Conservation (phyloP, 78 protist genomes). For the Mantamonas sphyraenae region DNA sequence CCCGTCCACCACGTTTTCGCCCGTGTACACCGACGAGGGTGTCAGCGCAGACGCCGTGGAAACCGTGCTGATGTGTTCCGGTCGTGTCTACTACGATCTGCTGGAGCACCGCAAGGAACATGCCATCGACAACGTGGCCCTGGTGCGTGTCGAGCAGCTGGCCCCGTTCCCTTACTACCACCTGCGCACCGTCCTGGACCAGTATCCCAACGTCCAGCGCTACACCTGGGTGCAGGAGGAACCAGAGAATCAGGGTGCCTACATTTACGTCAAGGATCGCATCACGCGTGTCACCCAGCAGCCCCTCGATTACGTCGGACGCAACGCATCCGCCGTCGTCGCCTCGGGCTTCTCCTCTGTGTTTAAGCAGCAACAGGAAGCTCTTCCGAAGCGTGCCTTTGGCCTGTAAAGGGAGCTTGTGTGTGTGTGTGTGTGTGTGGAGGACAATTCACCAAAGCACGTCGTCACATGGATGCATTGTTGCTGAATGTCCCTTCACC, state of each 20-base stretch:
- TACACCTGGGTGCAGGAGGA: slow-evolving; percentile 86
- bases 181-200: slow-evolving; percentile 16
- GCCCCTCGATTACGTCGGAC: too few relatives aligned
- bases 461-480: too few relatives aligned
- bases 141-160: slow-evolving; percentile 66
- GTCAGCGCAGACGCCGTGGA: slow-evolving; percentile 15
- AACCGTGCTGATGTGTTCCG: slow-evolving; percentile 65
- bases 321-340: too few relatives aligned
- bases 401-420: too few relatives aligned
- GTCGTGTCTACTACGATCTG: slow-evolving; percentile 71
- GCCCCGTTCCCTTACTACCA: slow-evolving; percentile 74
- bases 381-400: too few relatives aligned
- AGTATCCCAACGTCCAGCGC: slow-evolving; percentile 39
- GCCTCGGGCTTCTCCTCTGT: too few relatives aligned
- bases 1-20: slow-evolving; percentile 57
- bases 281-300: too few relatives aligned
- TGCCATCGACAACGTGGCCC: slow-evolving; percentile 19
- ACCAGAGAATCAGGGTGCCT: slow-evolving; percentile 82
- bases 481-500: too few relatives aligned
- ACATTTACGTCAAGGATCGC: slow-evolving; percentile 73
- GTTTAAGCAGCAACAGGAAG: too few relatives aligned
- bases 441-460: too few relatives aligned
- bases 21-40: slow-evolving; percentile 45
- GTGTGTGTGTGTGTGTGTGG: too few relatives aligned
- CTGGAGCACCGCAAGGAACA: slow-evolving; percentile 30